Evolutionary conservation across 345 rosid species (phyloP), one percentile per base, ranked within the genome.

Genomic region (Atalantia buxifolia): DNA sequence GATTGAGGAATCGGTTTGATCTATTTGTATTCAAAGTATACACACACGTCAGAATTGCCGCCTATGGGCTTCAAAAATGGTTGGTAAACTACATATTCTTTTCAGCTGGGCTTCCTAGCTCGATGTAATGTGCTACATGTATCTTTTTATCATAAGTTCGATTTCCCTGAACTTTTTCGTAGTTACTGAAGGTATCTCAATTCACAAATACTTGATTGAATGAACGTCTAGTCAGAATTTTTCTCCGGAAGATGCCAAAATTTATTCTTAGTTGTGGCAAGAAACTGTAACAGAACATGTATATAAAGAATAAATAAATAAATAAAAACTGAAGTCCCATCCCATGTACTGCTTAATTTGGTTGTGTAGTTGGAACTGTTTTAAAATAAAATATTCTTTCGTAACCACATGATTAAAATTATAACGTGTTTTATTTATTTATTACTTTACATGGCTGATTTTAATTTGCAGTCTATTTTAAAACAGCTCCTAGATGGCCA

Each of bases 381-480:
- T 0, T 35, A 35, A 35, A 6, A 0, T 6, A 35, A 0, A 35
- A 35, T 0, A 35, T 6, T 35, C 6, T 6, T 35, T 35, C 0
- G 1, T 35, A 35, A 35, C 0, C 0, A 6, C 8, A 35, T 0
- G 8, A 35, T 35, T 6, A 35, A 35, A 35, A 0, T 35, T 35
- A 35, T 35, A 35, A 35, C 0, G 2, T 35, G 0, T 35, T 35
- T 35, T 35, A 6, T 6, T 1, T 35, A 35, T 35, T 6, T 35
- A 35, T 35, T 0, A 1, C 2, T 35, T 35, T 35, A 1, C 6
- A 1, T 6, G 8, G 1, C 0, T 35, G 38, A 0, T 0, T 35
- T 0, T 35, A 1, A 6, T 35, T 35, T 35, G 1, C 6, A 1
- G 1, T 35, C 6, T 35, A 35, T 6, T 0, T 35, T 35, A 35